Evolutionary conservation across 2,329 filamentous ascomycete species (phyloP).

Genomic region (Colletotrichum sp.): DNA sequence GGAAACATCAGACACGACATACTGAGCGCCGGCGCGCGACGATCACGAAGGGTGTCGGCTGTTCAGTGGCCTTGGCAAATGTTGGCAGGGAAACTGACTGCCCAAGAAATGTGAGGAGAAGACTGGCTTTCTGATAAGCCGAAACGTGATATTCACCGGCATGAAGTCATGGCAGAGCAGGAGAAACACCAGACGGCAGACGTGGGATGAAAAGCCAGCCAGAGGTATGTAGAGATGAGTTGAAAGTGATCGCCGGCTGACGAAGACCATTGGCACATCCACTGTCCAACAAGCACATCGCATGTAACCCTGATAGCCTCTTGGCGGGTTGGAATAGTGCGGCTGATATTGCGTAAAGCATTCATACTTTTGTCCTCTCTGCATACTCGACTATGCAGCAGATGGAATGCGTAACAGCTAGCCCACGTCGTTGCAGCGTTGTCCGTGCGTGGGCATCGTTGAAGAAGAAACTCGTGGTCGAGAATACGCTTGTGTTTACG

Average conservation of each 20-base stretch:
- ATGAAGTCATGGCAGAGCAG: neutral
- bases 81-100: neutral
- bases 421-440: neutral
- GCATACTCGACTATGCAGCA: neutral
- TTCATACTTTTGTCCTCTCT: neutral
- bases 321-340: neutral
- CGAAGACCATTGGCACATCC: neutral
- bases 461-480: neutral
- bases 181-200: neutral
- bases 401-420: neutral
- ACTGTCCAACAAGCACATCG: neutral
- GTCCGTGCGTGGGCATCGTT: neutral
- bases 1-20: constrained; percentile 3
- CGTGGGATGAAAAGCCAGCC: neutral
- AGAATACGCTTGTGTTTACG: neutral
- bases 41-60: neutral
- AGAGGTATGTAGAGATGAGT: neutral
- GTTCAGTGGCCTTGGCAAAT: neutral
- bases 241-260: neutral
- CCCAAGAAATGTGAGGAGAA: neutral
- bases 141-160: constrained; percentile 1
- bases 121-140: neutral
- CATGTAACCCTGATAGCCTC: neutral
- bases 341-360: neutral
- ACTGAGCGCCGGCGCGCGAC: neutral